Evolutionary conservation across 2,329 filamentous ascomycete genomes (phyloP).

Genomic region (Botrytis medusae): DNA sequence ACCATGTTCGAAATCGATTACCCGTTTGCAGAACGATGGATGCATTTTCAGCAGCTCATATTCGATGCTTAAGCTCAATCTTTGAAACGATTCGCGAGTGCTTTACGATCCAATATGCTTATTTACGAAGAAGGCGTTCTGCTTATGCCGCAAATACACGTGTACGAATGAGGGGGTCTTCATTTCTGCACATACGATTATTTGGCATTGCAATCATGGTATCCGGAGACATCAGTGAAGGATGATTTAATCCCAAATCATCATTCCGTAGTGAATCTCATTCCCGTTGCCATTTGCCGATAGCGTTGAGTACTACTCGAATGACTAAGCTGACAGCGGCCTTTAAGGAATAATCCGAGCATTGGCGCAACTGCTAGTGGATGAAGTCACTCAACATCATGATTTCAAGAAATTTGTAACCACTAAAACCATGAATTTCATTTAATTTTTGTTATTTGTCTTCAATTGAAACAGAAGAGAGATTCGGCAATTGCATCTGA

Average conservation of each 20-base stretch:
- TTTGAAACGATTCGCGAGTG: not conserved
- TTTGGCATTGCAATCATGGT: not conserved
- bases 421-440: not conserved
- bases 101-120: not conserved
- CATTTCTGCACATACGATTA: not conserved
- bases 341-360: not conserved
- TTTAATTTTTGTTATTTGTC: not conserved
- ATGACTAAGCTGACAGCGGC: not conserved
- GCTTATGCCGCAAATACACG: not conserved
- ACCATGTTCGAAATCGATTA: not conserved
- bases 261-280: not conserved
- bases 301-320: not conserved
- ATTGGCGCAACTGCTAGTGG: not conserved
- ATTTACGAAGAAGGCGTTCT: not conserved
- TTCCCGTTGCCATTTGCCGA: constrained; percentile 11
- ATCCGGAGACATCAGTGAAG: not conserved
- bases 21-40: too few species aligned
- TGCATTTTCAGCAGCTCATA: not conserved
- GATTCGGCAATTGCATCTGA: not conserved
- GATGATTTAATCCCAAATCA: not conserved
- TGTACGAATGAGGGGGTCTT: not conserved
- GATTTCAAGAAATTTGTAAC: not conserved
- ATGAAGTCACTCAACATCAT: not conserved
- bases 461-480: not conserved
- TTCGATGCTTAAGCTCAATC: not conserved